Evolutionary conservation across 2,329 filamentous ascomycete species (phyloP), one percentile per base, ranked within the genome.

Genomic region (Simplicillium aogashimaense): DNA sequence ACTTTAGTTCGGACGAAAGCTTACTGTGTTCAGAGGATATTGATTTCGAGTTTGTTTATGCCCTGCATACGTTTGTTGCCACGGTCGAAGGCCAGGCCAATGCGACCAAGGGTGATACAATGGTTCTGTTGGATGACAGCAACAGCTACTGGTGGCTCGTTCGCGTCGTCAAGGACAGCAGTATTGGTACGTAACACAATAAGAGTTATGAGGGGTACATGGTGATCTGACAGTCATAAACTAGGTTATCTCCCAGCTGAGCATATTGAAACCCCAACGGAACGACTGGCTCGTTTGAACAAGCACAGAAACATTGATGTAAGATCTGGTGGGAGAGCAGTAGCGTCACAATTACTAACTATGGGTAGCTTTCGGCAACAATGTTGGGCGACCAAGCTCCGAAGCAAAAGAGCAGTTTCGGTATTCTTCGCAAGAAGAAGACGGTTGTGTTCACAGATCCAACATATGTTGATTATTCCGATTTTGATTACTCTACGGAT

Each of bases 61-160:
- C 92, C 20, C 72, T 98, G 43, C 92, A 97, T 60, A 98, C 90
- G 3, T 98, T 98, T 56, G 86, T 95, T 48, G 92, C 92, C 20
- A 97, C 92, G 1, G 92, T 98, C 37, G 92, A 98, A 64, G 92
- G 92, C 20, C 92, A 98, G 64, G 92, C 92, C 46, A 98, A 97
- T 68, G 92, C 92, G 43, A 94, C 87, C 29, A 98, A 98, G 65
- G 92, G 92, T 38, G 92, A 98, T 57, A 97, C 90, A 12, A 98
- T 98, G 92, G 90, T 97, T 40, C 71, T 98, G 47, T 76, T 98
- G 16, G 92, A 98, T 56, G 92, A 98, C 55, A 97, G 88, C 66
- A 98, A 98, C 66, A 97, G 89, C 65, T 98, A 98, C 62, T 98
- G 92, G 92, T 98, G 92, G 92, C 76, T 98, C 45, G 92, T 98